Conservation (phyloP, 345 rosid species). For the Camelina sativa region DNA sequence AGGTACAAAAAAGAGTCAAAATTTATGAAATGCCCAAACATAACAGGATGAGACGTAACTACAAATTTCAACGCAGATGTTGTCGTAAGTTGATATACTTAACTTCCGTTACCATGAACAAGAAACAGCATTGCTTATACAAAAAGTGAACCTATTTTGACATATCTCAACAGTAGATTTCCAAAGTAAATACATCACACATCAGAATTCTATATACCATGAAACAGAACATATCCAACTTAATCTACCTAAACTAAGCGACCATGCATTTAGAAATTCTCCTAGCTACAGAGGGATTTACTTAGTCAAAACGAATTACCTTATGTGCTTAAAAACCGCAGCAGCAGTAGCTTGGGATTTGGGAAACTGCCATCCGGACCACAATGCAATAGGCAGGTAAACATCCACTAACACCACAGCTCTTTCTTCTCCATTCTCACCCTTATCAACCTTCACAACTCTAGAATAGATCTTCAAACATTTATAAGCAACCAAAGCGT, state of each 20-base stretch:
- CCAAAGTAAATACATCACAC: constrained; percentile 5
- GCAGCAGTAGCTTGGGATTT: constrained; percentile 61
- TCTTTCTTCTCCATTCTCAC: constrained; percentile 51
- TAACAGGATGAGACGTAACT: constrained; percentile 1
- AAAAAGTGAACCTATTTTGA: constrained; percentile 9
- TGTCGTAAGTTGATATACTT: not conserved
- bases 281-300: constrained; percentile 10
- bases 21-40: not conserved
- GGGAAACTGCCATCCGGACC: constrained; percentile 93
- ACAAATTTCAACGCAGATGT: not conserved
- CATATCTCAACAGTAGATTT: constrained; percentile 6
- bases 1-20: too few species aligned
- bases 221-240: not conserved
- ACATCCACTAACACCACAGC: constrained; percentile 79
- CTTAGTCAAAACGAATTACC: constrained; percentile 49
- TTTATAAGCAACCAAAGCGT: constrained; percentile 56
- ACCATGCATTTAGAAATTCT: not conserved
- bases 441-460: constrained; percentile 50
- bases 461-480: constrained; percentile 61
- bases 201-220: constrained; percentile 9
- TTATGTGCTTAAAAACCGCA: constrained; percentile 72
- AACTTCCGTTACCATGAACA: not conserved
- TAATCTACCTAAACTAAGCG: constrained; percentile 13
- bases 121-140: constrained; percentile 9
- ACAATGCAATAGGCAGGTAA: constrained; percentile 61